Percentiles rank a stretch among this genome's conserved stretches.
phyloP scores from a whole-genome alignment of 768 basidiomycete species.

The Podaxis mareebaensis region DNA sequence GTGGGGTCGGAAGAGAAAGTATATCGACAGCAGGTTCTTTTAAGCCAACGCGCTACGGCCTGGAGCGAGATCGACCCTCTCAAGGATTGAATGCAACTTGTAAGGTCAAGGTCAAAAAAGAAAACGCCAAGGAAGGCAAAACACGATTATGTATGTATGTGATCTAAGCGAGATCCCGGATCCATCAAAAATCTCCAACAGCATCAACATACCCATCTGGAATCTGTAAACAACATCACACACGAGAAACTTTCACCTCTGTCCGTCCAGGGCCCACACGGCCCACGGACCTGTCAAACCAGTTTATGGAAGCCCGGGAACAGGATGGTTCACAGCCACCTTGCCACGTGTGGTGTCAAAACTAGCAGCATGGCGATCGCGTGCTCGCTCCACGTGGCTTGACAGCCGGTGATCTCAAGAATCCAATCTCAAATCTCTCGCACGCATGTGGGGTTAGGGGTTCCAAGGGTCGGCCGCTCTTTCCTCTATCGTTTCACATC shows the following conservation, averaged over 20 bases:
- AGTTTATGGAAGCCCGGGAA: constrained; percentile 31
- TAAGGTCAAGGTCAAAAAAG: constrained; percentile 15
- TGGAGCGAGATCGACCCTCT: constrained; percentile 6
- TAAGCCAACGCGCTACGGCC: constrained; percentile 11
- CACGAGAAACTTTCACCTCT: constrained; percentile 11
- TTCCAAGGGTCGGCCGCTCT: background rate
- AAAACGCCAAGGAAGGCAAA: constrained; percentile 13
- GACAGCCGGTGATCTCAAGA: constrained; percentile 18
- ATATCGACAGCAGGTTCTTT: constrained; percentile 6
- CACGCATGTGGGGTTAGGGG: constrained; percentile 7
- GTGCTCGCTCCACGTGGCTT: constrained; percentile 34
- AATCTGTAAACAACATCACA: constrained; percentile 13
- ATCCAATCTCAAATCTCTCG: constrained; percentile 2
- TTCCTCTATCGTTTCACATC: background rate
- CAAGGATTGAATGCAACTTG: constrained; percentile 13
- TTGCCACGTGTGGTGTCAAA: constrained; percentile 31
- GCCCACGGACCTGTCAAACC: constrained; percentile 30
- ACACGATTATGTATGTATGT: constrained; percentile 16
- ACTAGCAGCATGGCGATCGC: constrained; percentile 30
- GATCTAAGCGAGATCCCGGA: constrained; percentile 16
- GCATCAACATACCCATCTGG: constrained; percentile 10
- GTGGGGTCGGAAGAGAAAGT: background rate
- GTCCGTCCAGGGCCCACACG: constrained; percentile 11
- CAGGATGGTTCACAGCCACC: constrained; percentile 34
- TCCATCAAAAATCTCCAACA: constrained; percentile 17